Evolutionary conservation across 805 yeast genomes (phyloP).

Genomic region (Myxozyma neotropica): DNA sequence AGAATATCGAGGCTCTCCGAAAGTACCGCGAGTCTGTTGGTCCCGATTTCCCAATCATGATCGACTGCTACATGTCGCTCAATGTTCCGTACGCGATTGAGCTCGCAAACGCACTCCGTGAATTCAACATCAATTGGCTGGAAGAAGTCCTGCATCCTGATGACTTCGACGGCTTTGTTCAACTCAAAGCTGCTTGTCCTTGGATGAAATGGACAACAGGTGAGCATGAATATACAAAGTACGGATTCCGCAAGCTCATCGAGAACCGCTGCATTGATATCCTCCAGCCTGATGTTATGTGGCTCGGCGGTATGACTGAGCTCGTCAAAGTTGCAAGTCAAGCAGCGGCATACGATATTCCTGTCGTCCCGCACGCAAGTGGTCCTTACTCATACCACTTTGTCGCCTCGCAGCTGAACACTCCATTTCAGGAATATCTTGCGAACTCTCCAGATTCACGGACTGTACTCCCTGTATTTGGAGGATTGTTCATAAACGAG

Average conservation of each 20-base stretch:
- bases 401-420: slow-evolving; percentile 53
- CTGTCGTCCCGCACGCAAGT: slow-evolving; percentile 58
- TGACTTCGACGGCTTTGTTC: slow-evolving; percentile 53
- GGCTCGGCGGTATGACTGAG: slow-evolving; percentile 58
- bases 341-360: slow-evolving; percentile 57
- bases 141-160: slow-evolving; percentile 58
- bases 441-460: slow-evolving; percentile 55
- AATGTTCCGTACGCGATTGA: slow-evolving; percentile 54
- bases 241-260: slow-evolving; percentile 55
- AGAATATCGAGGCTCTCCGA: slow-evolving; percentile 51
- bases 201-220: slow-evolving; percentile 55
- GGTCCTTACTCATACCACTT: slow-evolving; percentile 57
- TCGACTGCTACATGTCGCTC: slow-evolving; percentile 57
- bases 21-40: slow-evolving; percentile 53
- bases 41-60: slow-evolving; percentile 57
- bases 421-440: slow-evolving; percentile 57
- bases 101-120: slow-evolving; percentile 48
- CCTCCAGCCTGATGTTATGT: slow-evolving; percentile 57
- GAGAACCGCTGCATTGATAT: slow-evolving; percentile 54
- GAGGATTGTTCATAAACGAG: slow-evolving; percentile 51
- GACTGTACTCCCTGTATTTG: slow-evolving; percentile 52
- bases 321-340: slow-evolving; percentile 51
- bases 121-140: slow-evolving; percentile 55
- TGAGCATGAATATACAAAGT: slow-evolving; percentile 56
- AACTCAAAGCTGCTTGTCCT: slow-evolving; percentile 52